phyloP scores from a whole-genome alignment of 2,329 filamentous ascomycete genomes.

The Fusarium floridanum region DNA sequence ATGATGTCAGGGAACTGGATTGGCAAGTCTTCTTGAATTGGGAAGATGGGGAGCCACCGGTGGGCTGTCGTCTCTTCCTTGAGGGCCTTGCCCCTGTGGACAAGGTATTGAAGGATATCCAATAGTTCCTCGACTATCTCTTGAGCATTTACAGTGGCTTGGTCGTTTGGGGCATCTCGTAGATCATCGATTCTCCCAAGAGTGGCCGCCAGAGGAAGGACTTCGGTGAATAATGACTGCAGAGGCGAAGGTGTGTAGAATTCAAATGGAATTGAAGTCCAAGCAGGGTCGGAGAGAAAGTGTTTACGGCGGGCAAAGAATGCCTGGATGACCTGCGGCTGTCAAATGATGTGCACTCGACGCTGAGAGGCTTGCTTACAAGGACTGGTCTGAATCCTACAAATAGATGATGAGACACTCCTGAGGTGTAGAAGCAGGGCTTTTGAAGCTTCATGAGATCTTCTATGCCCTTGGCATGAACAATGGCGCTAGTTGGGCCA shows the following conservation, averaged over 20 bases:
- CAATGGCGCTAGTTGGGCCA: constrained; percentile 36
- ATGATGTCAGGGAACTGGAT: constrained; percentile 51
- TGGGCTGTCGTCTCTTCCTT: neutral
- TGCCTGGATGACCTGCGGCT: constrained; percentile 10
- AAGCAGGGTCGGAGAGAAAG: constrained; percentile 11
- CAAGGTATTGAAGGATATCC: neutral
- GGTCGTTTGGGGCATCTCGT: neutral
- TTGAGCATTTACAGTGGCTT: neutral
- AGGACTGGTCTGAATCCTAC: constrained; percentile 56
- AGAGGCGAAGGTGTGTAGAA: constrained; percentile 9
- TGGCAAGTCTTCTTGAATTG: neutral
- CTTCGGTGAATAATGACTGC: constrained; percentile 17
- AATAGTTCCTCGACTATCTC: neutral
- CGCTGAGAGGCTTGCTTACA: constrained; percentile 41
- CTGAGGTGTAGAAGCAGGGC: constrained; percentile 49
- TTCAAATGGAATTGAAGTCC: constrained; percentile 17
- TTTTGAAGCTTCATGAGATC: constrained; percentile 50
- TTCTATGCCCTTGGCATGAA: constrained; percentile 53
- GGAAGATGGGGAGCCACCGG: constrained; percentile 18
- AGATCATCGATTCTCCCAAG: constrained; percentile 6
- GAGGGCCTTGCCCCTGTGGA: neutral
- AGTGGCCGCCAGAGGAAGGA: neutral
- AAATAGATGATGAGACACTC: constrained; percentile 54
- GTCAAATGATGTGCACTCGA: neutral
- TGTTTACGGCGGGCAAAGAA: constrained; percentile 11